A percentile compares a stretch with the other conserved stretches of the same genome.
Evolutionary conservation across 768 basidiomycete genomes (phyloP).

Genomic region (Boletus sensibilis): DNA sequence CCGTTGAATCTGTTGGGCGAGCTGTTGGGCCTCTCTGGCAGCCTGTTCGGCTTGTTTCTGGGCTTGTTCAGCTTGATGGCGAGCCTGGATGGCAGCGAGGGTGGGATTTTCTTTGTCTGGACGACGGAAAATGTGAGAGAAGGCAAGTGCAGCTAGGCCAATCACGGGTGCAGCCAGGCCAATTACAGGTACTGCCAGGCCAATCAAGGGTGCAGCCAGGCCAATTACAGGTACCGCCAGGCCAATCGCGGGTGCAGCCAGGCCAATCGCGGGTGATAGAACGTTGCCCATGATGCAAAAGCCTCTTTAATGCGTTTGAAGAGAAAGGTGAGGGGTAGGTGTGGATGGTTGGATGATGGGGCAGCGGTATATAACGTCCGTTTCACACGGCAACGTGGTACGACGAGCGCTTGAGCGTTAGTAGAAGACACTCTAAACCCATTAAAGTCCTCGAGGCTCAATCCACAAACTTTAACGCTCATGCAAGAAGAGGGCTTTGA

Average conservation of each 20-base stretch:
- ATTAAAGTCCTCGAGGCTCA: no score
- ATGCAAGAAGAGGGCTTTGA: no score
- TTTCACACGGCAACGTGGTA: no score
- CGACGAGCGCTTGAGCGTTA: no score
- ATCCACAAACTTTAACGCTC: no score
- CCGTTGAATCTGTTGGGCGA: background rate
- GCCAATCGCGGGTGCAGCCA: background rate
- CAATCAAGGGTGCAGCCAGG: background rate
- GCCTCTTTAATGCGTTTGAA: background rate
- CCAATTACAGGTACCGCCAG: background rate
- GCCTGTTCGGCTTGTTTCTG: background rate
- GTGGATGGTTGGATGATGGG: background rate
- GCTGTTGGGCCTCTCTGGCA: conserved; percentile 2
- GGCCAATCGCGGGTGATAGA: background rate
- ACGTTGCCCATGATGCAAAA: conserved; percentile 5
- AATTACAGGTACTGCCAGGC: background rate
- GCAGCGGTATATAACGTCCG: background rate
- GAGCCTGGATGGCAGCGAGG: conserved; percentile 6
- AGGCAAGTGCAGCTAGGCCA: background rate
- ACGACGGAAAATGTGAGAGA: background rate
- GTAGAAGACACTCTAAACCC: no score
- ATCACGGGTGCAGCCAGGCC: background rate
- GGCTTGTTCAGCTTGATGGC: conserved; percentile 3
- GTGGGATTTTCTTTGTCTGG: conserved; percentile 14
- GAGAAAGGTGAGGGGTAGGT: background rate